Evolutionary conservation across 129 eudicot genomes (phyloP), one percentile per base, ranked within the genome.

Genomic region (Centrapalus pauciflorus): DNA sequence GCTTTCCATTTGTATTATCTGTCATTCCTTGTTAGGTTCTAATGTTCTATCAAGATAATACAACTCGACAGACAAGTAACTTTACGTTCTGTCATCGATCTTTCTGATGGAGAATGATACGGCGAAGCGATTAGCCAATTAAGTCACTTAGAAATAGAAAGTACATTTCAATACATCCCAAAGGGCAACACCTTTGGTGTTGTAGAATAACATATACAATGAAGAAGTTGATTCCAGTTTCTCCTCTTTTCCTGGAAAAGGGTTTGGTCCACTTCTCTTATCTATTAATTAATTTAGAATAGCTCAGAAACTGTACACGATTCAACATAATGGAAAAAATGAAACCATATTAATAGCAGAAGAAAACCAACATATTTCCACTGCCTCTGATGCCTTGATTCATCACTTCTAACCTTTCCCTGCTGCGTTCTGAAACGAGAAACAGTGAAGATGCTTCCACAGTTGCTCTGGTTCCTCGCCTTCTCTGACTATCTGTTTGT

Each of bases 401-500:
- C 72, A 51, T 67, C 50, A 51, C 23, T 51, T 69, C 3, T 62
- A 35, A 48, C 35, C 40, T 26, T 26, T 65, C 54, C 45, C 74
- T 24, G 67, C 55, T 66, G 69, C 67, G 74, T 75, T 75, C 26
- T 67, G 79, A 46, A 75, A 75, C 35, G 79, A 58, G 55, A 75
- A 75, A 66, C 79, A 57, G 28, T 75, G 79, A 25, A 75, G 79
- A 67, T 75, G 79, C 68, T 75, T 75, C 79, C 79, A 75, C 58
- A 75, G 69, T 58, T 66, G 61, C 24, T 75, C 79, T 17, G 79
- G 79, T 66, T 75, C 79, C 9, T 75, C 74, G 8, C 79, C 79
- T 58, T 75, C 79, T 66, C 37, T 75, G 21, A 75, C 74, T 57
- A 75, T 12, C 79, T 75, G 79, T 75, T 46, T 1, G 16, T 21